These are phyloP conservation scores for Rubia balearica DNA, from an alignment of 305 asterid genomes.

Conservation along the genomic window DNA sequence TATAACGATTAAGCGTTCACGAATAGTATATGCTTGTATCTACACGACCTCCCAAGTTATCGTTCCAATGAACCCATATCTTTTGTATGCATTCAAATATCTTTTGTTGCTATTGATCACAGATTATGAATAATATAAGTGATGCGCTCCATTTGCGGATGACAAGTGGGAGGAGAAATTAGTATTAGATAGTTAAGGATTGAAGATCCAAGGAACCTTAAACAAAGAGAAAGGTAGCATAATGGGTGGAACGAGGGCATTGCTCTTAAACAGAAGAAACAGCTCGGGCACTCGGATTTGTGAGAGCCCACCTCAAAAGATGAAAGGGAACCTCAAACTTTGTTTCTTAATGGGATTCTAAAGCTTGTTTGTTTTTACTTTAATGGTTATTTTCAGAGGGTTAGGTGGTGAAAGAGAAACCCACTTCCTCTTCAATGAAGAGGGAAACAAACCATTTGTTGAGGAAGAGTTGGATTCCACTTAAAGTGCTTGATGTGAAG, in stretches of 20 bases:
- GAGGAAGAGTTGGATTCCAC: slow-evolving; percentile 80
- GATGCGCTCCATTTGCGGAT: background rate
- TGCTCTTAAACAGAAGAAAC: slow-evolving; percentile 34
- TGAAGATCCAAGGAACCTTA: slow-evolving; percentile 29
- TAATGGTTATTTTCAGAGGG: slow-evolving; percentile 25
- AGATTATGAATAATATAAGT: background rate
- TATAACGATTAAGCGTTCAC: too few relatives aligned
- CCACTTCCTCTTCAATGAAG: slow-evolving; percentile 28
- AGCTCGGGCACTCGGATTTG: slow-evolving; percentile 63
- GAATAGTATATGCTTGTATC: too few relatives aligned
- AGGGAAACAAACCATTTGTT: slow-evolving; percentile 32
- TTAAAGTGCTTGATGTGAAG: slow-evolving; percentile 53
- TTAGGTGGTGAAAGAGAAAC: slow-evolving; percentile 75
- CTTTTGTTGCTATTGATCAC: background rate
- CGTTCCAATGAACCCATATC: too few relatives aligned
- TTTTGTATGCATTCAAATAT: too few relatives aligned
- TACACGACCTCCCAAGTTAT: too few relatives aligned
- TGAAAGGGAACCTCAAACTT: slow-evolving; percentile 40
- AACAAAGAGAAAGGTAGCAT: slow-evolving; percentile 22
- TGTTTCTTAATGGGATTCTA: slow-evolving; percentile 37
- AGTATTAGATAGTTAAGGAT: slow-evolving; percentile 10
- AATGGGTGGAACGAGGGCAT: slow-evolving; percentile 51
- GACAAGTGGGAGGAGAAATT: slow-evolving; percentile 15
- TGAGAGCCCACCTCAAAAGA: slow-evolving; percentile 68
- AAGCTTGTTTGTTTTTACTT: slow-evolving; percentile 14